Base-by-base conservation (phyloP, 805 yeast genomes). In the Candida pini region DNA sequence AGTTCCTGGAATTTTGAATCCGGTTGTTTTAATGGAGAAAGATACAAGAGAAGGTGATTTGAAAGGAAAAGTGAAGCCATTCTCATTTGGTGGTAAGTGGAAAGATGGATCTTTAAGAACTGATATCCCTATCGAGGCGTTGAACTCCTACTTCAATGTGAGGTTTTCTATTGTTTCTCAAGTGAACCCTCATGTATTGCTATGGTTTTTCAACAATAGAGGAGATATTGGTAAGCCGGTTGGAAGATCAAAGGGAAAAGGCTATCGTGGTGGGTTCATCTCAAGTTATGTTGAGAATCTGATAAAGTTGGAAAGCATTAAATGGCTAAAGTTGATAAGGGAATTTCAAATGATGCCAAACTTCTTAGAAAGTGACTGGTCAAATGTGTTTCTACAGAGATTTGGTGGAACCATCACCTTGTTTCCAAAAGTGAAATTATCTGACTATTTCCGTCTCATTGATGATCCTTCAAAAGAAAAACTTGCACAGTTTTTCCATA, bases 211-310 rank as follows among this genome's bases (percentile, higher is more conserved):
- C 51, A 82, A 87, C 6, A 87, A 90, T 17, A 71, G 79, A 45
- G 94, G 94, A 2, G 77, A 85, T 2, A 83, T 83, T 13, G 94
- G 94, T 0, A 65, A 81, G 37, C 94, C 94, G 0, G 85, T 84
- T 16, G 69, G 81, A 1, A 64, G 78, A 38, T 60, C 73, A 10
- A 67, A 68, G 33, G 69, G 81, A 0, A 61, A 62, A 31, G 74
- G 80, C 2, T 69, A 82, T 45, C 62, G 94, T 44, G 94, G 94
- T 7, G 94, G 92, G 1, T 82, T 84, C 43, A 49, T 84, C 20
- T 78, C 81, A 4, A 72, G 88, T 10, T 86, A 88, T 1, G 40
- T 76, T 20, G 92, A 84, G 46, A 82, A 78, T 41, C 64, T 80
- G 40, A 66, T 81, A 45, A 79, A 81, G 49, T 64, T 83, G 38